phyloP scores from a whole-genome alignment of 805 yeast species.

The Cyberlindnera saturnus region DNA sequence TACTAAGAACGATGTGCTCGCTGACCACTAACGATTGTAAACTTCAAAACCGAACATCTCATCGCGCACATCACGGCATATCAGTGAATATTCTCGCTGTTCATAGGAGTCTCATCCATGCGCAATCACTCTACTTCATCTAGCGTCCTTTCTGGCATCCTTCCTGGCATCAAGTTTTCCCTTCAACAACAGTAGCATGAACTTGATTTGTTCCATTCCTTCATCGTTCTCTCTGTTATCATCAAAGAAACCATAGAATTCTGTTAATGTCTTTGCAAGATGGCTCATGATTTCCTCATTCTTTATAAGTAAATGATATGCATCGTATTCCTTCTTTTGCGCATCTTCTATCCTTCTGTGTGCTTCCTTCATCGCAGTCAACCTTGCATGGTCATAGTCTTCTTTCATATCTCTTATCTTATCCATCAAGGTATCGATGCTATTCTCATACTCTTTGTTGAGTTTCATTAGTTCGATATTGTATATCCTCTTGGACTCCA shows the following conservation, averaged over 20 bases:
- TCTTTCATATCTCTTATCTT: conserved; percentile 5
- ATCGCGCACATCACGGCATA: no score
- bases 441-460: conserved; percentile 12
- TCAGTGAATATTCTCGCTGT: no score
- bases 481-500: conserved; percentile 5
- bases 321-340: conserved; percentile 8
- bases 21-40: no score
- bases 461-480: conserved; percentile 4
- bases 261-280: conserved; percentile 7
- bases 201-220: conserved; percentile 1
- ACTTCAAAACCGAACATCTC: no score
- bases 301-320: conserved; percentile 7
- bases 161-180: neutral
- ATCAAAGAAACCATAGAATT: conserved; percentile 5
- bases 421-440: conserved; percentile 7
- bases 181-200: conserved; percentile 2
- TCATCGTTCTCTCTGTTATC: conserved; percentile 3
- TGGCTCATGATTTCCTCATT: conserved; percentile 8
- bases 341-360: conserved; percentile 3
- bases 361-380: conserved; percentile 2
- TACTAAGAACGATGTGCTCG: no score
- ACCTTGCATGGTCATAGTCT: conserved; percentile 1
- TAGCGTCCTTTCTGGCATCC: no score
- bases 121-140: neutral
- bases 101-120: no score